phyloP scores from a whole-genome alignment of 352 stramenopile species.

The Aphanomyces euteiches region DNA sequence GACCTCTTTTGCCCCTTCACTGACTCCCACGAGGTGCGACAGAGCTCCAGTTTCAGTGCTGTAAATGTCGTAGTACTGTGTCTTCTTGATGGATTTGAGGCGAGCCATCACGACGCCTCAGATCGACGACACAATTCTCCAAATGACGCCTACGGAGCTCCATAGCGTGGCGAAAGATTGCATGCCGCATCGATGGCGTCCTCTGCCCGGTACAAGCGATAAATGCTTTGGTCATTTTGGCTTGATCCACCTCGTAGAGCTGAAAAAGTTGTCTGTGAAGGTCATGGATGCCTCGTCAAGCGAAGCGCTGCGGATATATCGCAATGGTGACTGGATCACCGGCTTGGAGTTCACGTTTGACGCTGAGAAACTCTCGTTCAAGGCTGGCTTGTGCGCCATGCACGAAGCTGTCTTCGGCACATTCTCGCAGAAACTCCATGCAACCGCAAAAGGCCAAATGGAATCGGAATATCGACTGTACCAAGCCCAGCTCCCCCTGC shows the following conservation, averaged over 20 bases:
- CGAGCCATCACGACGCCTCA: not conserved
- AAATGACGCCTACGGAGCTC: not conserved
- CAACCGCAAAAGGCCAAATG: not conserved
- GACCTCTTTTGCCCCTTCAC: constrained; percentile 17
- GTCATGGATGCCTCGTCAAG: not conserved
- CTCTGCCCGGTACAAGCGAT: not conserved
- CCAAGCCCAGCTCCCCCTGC: constrained; percentile 8
- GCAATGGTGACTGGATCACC: constrained; percentile 25
- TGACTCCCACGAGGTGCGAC: constrained; percentile 6
- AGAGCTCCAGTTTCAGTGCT: not conserved
- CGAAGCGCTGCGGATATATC: constrained; percentile 1
- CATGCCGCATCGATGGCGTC: not conserved
- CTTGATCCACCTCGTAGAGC: not conserved
- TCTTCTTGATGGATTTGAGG: constrained; percentile 10
- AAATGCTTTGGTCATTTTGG: not conserved
- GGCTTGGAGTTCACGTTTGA: not conserved
- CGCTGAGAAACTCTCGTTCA: constrained; percentile 12
- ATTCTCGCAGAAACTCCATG: constrained; percentile 21
- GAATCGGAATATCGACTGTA: constrained; percentile 11
- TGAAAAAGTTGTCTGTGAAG: constrained; percentile 3
- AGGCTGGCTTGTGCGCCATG: constrained; percentile 6
- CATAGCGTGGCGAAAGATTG: not conserved
- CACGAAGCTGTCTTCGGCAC: constrained; percentile 4
- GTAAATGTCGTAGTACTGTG: constrained; percentile 17
- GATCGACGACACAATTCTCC: not conserved